A percentile compares a stretch with the other conserved stretches of the same genome.
These are phyloP conservation scores for Glycine latifolia DNA, from an alignment of 306 rosid genomes.

Conservation along the genomic window DNA sequence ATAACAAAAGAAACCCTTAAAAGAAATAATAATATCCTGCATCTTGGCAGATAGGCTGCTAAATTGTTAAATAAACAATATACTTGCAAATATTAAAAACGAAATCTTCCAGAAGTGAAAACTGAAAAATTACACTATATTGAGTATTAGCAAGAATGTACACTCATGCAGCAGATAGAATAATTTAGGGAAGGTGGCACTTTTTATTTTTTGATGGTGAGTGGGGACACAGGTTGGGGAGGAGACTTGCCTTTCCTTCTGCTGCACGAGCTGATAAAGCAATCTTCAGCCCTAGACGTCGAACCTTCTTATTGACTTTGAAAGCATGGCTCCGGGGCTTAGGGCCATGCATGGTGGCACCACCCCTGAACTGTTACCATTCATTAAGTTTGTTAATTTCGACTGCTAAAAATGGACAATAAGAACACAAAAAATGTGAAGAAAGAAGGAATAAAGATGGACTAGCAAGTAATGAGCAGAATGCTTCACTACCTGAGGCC, in stretches of 20 bases:
- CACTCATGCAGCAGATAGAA: constrained; percentile 34
- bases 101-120: constrained; percentile 16
- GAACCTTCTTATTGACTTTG: constrained; percentile 91
- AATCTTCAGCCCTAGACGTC: constrained; percentile 84
- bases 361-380: constrained; percentile 82
- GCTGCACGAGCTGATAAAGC: constrained; percentile 94
- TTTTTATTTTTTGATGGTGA: background rate
- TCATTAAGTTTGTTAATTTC: constrained; percentile 44
- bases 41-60: background rate
- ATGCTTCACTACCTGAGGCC: constrained; percentile 72
- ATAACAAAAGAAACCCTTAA: constrained; percentile 11
- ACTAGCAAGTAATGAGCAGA: constrained; percentile 38
- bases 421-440: constrained; percentile 1
- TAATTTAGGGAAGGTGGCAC: constrained; percentile 4
- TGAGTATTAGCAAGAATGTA: constrained; percentile 7
- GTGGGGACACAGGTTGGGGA: background rate
- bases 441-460: background rate
- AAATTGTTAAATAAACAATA: constrained; percentile 8
- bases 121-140: constrained; percentile 23
- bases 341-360: constrained; percentile 89
- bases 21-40: background rate
- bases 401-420: background rate
- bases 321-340: constrained; percentile 96
- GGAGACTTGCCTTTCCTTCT: constrained; percentile 89
- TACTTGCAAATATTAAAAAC: too few relatives aligned